phyloP scores from a whole-genome alignment of 2,329 filamentous ascomycete genomes.

The Diaporthe ampelina region DNA sequence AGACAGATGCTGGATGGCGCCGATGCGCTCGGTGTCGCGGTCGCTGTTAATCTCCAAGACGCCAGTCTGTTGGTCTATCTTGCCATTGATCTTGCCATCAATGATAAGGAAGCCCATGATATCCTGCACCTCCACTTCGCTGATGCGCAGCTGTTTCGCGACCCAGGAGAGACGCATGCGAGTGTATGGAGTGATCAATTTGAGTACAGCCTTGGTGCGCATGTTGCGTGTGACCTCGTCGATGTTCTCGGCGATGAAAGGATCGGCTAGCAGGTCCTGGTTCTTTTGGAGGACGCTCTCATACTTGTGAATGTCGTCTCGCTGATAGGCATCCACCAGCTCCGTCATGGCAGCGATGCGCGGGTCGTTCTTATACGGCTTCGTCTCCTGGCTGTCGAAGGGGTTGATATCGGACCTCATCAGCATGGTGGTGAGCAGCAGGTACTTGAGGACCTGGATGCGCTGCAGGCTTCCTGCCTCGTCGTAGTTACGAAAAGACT shows the following conservation, averaged over 20 bases:
- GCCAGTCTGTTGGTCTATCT: conserved; percentile 90
- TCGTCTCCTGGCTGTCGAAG: conserved; percentile 98
- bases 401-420: conserved; percentile 99
- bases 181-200: conserved; percentile 94
- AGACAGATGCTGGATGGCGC: conserved; percentile 81
- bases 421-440: conserved; percentile 96
- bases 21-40: conserved; percentile 80
- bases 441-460: conserved; percentile 97
- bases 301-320: conserved; percentile 93
- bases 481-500: conserved; percentile 98
- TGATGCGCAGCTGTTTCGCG: conserved; percentile 88
- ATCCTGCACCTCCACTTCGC: conserved; percentile 88
- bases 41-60: conserved; percentile 84
- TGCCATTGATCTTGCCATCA: conserved; percentile 87
- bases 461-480: conserved; percentile 96
- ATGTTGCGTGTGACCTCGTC: conserved; percentile 99
- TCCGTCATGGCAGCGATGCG: conserved; percentile 98
- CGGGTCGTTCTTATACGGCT: conserved; percentile 96
- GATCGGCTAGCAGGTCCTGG: conserved; percentile 88
- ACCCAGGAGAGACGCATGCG: conserved; percentile 92
- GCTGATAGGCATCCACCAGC: conserved; percentile 95
- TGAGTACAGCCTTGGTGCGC: conserved; percentile 94
- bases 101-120: conserved; percentile 96
- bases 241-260: conserved; percentile 98
- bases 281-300: conserved; percentile 89